Base-by-base conservation (phyloP, 1,284 basidiomycete genomes). In the Violaceomyces palustris region DNA sequence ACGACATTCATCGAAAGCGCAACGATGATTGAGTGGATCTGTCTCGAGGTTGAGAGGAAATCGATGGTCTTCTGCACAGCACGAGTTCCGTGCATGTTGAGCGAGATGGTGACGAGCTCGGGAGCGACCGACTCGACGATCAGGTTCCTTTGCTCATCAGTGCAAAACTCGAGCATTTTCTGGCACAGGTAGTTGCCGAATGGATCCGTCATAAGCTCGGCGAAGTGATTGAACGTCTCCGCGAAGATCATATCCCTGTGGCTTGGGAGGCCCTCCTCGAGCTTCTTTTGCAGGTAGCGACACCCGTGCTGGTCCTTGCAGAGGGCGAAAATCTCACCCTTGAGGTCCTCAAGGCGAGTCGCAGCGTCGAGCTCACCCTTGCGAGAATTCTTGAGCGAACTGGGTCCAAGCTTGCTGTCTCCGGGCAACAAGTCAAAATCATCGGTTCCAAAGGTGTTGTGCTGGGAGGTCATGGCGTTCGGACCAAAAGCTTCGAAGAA, bases 61-160 rank as follows among this genome's bases (percentile, higher is more conserved):
- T 99, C 94, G 62, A 99, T 96, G 91, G 97, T 98, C 80, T 98
- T 98, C 78, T 99, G 94, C 42, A 98, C 94, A 21, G 94, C 94
- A 50, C 94, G 84, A 28, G 94, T 99, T 30, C 94, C 94, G 76
- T 99, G 94, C 94, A 99, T 99, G 78, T 98, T 99, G 65, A 99
- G 80, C 33, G 91, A 96, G 73, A 99, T 98, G 69, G 87, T 90
- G 64, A 99, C 94, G 39, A 99, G 80, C 67, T 99, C 94, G 69
- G 90, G 86, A 26, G 91, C 89, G 39, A 99, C 93, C 18, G 89
- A 91, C 75, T 98, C 93, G 75, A 94, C 96, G 51, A 98, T 94
- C 36, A 91, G 80, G 73, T 92, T 93, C 51, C 94, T 83, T 74
- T 98, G 94, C 70, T 98, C 94, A 70, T 99, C 93, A 12, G 91